Base-by-base conservation (phyloP, 176 grass and related monocot genomes). In the Musa itinerans region DNA sequence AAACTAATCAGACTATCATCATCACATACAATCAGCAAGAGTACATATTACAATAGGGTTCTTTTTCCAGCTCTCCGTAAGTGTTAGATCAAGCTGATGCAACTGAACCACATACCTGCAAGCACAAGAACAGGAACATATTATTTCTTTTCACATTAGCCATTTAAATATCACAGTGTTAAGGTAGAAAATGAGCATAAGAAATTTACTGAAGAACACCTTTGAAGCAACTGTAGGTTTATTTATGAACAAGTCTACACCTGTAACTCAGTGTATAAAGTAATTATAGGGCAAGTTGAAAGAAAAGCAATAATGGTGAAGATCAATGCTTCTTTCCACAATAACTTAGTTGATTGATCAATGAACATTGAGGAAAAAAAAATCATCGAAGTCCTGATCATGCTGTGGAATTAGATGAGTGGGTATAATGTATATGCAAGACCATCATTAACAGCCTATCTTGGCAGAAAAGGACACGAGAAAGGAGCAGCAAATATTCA, bases 11-110 rank as follows among this genome's bases (percentile, higher is more conserved):
- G 25, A 51, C 68, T 70, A 50, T 51, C 10, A 70, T 51, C 15
- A 17, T n/a, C 17, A 21, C 68, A 70, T 70, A 68, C 65, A 68
- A 43, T 34, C 68, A 70, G 68, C 51, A 70, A 70, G 14, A 70
- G 14, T 16, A 69, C 15, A 25, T n/a, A 15, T 50, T n/a, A 25
- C 17, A n/a, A 70, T 10, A 48, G 27, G 11, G 34, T 50, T 70
- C 68, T 70, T 52, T 70, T 70, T 70, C 68, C 68, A 70, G 43
- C 68, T 52, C 29, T 34, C 51, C 52, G 34, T 50, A 50, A 70
- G 43, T 51, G 68, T 70, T 70, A 70, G 34, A 25, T 50, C 68
- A 51, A 70, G 17, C 48, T 50, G 68, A 70, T 70, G 34, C 34
- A 20, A 70, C 68, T 50, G 17, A 48, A 70, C 34, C 17, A 48